phyloP scores from a whole-genome alignment of 1,284 basidiomycete genomes.

The Fomitopsis palustris region DNA sequence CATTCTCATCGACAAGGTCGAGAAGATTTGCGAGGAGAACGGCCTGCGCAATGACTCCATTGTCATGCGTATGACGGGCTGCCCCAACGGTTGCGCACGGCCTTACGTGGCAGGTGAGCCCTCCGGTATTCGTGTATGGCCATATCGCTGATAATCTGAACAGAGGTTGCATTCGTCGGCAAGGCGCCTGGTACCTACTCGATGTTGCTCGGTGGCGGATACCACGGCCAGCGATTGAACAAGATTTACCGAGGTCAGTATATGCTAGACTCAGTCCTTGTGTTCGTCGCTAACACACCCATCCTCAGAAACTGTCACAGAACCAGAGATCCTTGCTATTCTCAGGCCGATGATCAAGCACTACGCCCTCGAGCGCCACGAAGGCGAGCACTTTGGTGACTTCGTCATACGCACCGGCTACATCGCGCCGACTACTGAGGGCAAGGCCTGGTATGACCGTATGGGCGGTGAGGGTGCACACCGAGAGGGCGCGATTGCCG shows the following conservation, averaged over 20 bases:
- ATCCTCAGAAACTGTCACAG: conserved; percentile 79
- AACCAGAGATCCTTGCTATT: conserved; percentile 92
- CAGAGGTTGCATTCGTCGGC: conserved; percentile 94
- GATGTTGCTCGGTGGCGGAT: conserved; percentile 96
- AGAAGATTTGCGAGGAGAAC: conserved; percentile 91
- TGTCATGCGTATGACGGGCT: conserved; percentile 97
- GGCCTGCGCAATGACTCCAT: conserved; percentile 93
- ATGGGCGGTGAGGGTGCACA: conserved; percentile 69
- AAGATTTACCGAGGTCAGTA: conserved; percentile 81
- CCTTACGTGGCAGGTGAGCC: conserved; percentile 86
- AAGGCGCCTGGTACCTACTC: conserved; percentile 93
- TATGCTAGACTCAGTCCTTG: neutral
- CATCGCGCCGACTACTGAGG: conserved; percentile 75
- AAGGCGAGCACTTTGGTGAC: conserved; percentile 96
- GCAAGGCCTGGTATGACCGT: conserved; percentile 80
- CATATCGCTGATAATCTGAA: neutral
- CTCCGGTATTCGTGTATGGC: neutral
- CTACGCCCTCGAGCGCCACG: conserved; percentile 84
- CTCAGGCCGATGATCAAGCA: conserved; percentile 90
- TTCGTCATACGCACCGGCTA: conserved; percentile 89
- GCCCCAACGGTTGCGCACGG: conserved; percentile 91
- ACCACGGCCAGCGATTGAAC: conserved; percentile 90
- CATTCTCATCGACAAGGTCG: conserved; percentile 91
- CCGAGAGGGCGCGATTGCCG: conserved; percentile 25
- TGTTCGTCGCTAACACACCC: neutral